These are phyloP conservation scores for Volvox reticuliferus DNA, from an alignment of 139 green algal species.

Conservation along the genomic window DNA sequence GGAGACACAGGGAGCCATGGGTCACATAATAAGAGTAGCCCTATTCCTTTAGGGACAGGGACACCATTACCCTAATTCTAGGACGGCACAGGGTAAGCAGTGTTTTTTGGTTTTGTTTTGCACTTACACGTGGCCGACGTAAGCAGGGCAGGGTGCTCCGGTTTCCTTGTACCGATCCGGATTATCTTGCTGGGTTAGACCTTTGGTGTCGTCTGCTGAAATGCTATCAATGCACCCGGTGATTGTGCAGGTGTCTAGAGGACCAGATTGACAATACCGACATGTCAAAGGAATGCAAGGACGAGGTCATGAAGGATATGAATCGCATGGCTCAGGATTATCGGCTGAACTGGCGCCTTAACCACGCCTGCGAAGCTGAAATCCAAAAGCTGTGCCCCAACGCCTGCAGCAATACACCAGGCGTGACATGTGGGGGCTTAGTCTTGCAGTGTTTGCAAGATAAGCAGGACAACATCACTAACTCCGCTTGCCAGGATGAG, in stretches of 20 bases:
- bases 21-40: too few relatives aligned
- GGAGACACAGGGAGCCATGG: too few relatives aligned
- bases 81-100: too few relatives aligned
- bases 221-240: too few relatives aligned
- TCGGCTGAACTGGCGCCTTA: constrained; percentile 90
- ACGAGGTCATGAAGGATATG: constrained; percentile 80
- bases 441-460: constrained; percentile 90
- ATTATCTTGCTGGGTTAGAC: too few relatives aligned
- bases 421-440: constrained; percentile 77
- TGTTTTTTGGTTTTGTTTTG: too few relatives aligned
- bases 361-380: constrained; percentile 84
- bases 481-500: constrained; percentile 83
- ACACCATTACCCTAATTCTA: too few relatives aligned
- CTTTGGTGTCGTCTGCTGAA: too few relatives aligned
- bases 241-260: constrained; percentile 61
- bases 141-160: too few relatives aligned
- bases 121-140: too few relatives aligned
- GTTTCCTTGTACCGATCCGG: too few relatives aligned
- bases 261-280: constrained; percentile 57
- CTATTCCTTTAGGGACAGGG: too few relatives aligned
- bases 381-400: constrained; percentile 78
- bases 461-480: constrained; percentile 85
- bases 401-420: constrained; percentile 65
- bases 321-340: constrained; percentile 82
- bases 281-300: constrained; percentile 85